Percentiles rank a stretch among this genome's conserved stretches.
These are phyloP conservation scores for Picochlorum sp. DNA, from an alignment of 139 green algal genomes.

Conservation along the genomic window DNA sequence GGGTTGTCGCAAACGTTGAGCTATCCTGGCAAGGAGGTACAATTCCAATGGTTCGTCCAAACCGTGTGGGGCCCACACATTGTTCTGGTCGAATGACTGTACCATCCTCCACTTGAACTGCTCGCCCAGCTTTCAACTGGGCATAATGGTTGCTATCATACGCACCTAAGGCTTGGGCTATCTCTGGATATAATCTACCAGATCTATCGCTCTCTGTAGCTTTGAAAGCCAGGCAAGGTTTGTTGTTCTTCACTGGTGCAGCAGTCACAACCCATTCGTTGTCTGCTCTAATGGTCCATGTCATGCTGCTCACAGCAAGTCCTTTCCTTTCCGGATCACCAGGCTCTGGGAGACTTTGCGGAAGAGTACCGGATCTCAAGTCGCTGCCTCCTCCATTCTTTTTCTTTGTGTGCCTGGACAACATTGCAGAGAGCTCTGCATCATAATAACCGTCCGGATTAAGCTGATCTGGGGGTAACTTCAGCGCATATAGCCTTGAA, in stretches of 20 bases:
- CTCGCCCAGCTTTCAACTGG: conserved; percentile 12
- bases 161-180: conserved; percentile 16
- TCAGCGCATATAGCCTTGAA: conserved; percentile 17
- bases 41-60: not conserved
- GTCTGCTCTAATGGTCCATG: conserved; percentile 29
- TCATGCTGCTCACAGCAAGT: conserved; percentile 10
- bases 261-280: conserved; percentile 19
- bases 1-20: not conserved
- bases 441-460: conserved; percentile 51
- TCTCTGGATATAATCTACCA: conserved; percentile 6
- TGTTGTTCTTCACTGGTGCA: conserved; percentile 3
- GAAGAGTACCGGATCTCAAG: conserved; percentile 31
- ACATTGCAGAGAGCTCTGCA: conserved; percentile 19
- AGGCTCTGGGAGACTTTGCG: conserved; percentile 21
- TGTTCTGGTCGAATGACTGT: not conserved
- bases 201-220: conserved; percentile 27
- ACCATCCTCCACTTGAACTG: conserved; percentile 3
- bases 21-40: not conserved
- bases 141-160: conserved; percentile 3
- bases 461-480: conserved; percentile 60
- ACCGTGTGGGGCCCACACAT: not conserved
- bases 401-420: conserved; percentile 16
- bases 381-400: conserved; percentile 27
- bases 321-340: conserved; percentile 10
- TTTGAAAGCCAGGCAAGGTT: conserved; percentile 14